These are phyloP conservation scores for Pythium phragmiticola DNA, from an alignment of 352 stramenopile species.

Conservation along the genomic window DNA sequence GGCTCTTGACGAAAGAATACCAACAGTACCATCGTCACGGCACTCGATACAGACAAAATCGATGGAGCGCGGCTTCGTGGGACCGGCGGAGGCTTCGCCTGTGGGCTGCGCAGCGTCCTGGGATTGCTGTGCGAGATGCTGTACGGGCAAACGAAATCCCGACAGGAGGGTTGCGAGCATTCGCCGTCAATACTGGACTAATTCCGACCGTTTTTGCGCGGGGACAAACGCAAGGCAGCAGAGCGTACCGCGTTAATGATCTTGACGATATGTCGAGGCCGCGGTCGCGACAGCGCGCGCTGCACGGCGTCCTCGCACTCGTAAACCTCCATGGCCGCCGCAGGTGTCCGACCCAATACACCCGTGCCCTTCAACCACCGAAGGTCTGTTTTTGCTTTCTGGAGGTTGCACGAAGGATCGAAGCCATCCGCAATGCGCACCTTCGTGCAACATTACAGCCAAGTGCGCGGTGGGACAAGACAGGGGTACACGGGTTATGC, in stretches of 20 bases:
- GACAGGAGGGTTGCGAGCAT: background rate
- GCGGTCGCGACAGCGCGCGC: constrained; percentile 62
- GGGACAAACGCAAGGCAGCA: background rate
- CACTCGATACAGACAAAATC: constrained; percentile 83
- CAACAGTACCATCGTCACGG: constrained; percentile 49
- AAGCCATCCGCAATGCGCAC: constrained; percentile 5
- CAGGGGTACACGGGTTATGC: too few species aligned
- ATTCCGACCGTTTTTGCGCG: background rate
- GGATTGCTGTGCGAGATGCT: constrained; percentile 54
- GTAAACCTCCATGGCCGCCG: constrained; percentile 59
- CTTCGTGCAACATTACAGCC: constrained; percentile 28
- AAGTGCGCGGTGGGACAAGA: too few species aligned
- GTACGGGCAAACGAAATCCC: constrained; percentile 7
- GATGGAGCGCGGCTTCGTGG: constrained; percentile 26
- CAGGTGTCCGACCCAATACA: constrained; percentile 3
- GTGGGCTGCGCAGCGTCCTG: constrained; percentile 20
- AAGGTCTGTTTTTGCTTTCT: background rate
- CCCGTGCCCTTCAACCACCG: constrained; percentile 17
- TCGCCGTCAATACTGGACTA: background rate
- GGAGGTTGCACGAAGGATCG: constrained; percentile 21
- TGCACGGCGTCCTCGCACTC: constrained; percentile 83
- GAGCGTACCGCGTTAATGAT: constrained; percentile 68
- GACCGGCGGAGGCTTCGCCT: background rate
- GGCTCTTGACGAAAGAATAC: background rate
- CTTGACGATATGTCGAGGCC: constrained; percentile 59